Conservation (phyloP, 2,329 filamentous ascomycete species). For the Coniochaeta sp. region DNA sequence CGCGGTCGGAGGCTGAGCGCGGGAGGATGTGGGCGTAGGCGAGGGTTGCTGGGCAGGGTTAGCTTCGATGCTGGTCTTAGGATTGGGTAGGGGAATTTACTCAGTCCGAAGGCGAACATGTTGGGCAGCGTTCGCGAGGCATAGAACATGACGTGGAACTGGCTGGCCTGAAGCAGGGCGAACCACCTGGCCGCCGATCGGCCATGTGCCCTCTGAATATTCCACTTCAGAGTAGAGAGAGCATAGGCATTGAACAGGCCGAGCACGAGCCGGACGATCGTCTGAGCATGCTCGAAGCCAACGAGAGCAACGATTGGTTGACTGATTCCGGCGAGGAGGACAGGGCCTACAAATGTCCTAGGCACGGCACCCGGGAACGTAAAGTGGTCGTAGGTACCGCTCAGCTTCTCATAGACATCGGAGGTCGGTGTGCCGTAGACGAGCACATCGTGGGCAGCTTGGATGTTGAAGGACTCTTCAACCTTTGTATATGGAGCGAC, state of each 20-base stretch:
- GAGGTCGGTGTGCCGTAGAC: constrained; percentile 65
- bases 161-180: constrained; percentile 65
- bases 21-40: constrained; percentile 45
- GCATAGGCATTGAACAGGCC: constrained; percentile 68
- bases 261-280: constrained; percentile 67
- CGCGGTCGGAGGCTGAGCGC: constrained; percentile 14
- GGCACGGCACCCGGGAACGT: constrained; percentile 87
- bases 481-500: constrained; percentile 90
- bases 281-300: constrained; percentile 47
- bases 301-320: constrained; percentile 56
- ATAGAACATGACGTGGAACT: constrained; percentile 94
- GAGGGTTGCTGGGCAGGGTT: constrained; percentile 48
- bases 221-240: constrained; percentile 57
- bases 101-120: constrained; percentile 88
- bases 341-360: constrained; percentile 78
- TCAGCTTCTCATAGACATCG: constrained; percentile 46
- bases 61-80: neutral
- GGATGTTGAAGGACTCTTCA: constrained; percentile 96
- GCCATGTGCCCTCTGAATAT: constrained; percentile 63
- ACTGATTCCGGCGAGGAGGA: constrained; percentile 66
- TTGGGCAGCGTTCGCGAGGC: constrained; percentile 87
- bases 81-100: constrained; percentile 39
- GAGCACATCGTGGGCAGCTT: constrained; percentile 86
- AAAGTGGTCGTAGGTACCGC: constrained; percentile 75
- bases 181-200: constrained; percentile 68